These are phyloP conservation scores for Cryphonectria nitschkei DNA, from an alignment of 2,329 filamentous ascomycete species.

Conservation along the genomic window DNA sequence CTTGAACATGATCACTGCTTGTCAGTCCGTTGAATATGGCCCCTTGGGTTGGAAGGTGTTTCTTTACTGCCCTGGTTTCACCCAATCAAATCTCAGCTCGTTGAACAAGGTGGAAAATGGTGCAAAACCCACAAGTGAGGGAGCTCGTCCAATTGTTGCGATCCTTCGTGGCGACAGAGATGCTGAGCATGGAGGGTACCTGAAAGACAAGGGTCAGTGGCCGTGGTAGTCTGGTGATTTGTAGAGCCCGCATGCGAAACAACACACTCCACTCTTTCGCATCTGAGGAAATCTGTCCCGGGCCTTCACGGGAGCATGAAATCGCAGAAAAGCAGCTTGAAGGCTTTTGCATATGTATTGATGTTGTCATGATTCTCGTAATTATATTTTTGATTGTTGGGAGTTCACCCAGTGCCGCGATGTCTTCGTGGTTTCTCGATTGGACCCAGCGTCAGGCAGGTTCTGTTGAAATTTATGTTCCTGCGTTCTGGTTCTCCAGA, in stretches of 20 bases:
- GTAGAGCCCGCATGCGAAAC: not conserved
- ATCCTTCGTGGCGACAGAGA: conserved; percentile 12
- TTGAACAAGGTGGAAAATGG: not conserved
- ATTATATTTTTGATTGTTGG: not conserved
- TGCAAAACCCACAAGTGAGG: conserved; percentile 9
- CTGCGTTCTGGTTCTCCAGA: no score
- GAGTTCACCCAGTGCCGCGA: no score
- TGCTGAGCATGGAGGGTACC: conserved; percentile 10
- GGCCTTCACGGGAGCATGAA: not conserved
- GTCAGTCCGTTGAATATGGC: conserved; percentile 15
- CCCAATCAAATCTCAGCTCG: conserved; percentile 3
- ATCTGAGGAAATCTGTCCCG: not conserved
- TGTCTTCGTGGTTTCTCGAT: no score
- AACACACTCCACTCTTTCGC: not conserved
- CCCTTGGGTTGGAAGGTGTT: conserved; percentile 14
- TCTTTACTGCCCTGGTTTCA: conserved; percentile 12
- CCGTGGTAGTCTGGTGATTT: conserved; percentile 1
- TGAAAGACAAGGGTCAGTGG: not conserved
- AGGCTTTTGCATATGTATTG: not conserved
- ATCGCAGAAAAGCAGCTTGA: not conserved
- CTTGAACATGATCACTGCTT: conserved; percentile 14
- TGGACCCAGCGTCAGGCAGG: no score
- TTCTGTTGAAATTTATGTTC: no score
- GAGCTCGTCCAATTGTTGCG: conserved; percentile 7
- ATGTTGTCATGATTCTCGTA: not conserved